Percentiles rank a stretch among this genome's conserved stretches.
These are phyloP conservation scores for Sparassis latifolia DNA, from an alignment of 1,284 basidiomycete genomes.

Conservation along the genomic window DNA sequence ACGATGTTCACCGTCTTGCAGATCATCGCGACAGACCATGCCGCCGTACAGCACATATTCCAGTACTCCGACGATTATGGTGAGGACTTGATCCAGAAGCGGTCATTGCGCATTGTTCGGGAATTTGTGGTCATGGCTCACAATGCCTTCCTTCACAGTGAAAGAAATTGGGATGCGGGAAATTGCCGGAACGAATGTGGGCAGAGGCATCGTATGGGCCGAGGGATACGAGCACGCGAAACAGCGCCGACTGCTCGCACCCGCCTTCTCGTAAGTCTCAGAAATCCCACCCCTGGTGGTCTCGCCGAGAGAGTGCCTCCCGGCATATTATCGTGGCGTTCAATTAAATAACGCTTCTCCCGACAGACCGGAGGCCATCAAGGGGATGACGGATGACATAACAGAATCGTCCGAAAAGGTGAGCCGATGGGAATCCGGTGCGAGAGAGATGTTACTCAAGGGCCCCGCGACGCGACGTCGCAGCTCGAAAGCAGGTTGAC, in stretches of 20 bases:
- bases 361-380: slow-evolving; percentile 18
- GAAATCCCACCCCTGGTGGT: neutral
- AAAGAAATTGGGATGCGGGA: slow-evolving; percentile 20
- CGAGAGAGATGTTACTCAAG: too few relatives aligned
- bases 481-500: slow-evolving; percentile 21
- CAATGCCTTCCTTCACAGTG: slow-evolving; percentile 9
- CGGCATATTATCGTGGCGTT: neutral
- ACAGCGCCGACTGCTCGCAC: slow-evolving; percentile 25
- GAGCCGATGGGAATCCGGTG: slow-evolving; percentile 1
- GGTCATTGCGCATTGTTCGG: neutral
- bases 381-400: slow-evolving; percentile 22
- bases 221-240: slow-evolving; percentile 26
- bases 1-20: slow-evolving; percentile 5
- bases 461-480: neutral
- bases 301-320: neutral
- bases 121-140: neutral
- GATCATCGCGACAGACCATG: slow-evolving; percentile 31
- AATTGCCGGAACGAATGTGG: slow-evolving; percentile 20
- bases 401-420: slow-evolving; percentile 22
- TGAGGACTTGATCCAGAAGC: slow-evolving; percentile 6
- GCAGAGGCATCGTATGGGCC: slow-evolving; percentile 24
- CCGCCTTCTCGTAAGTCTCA: slow-evolving; percentile 25
- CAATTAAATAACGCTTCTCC: neutral
- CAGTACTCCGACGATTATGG: slow-evolving; percentile 28
- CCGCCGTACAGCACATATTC: slow-evolving; percentile 31